These are phyloP conservation scores for Hansenula lynferdii DNA, from an alignment of 1,139 yeast genomes.

Conservation along the genomic window DNA sequence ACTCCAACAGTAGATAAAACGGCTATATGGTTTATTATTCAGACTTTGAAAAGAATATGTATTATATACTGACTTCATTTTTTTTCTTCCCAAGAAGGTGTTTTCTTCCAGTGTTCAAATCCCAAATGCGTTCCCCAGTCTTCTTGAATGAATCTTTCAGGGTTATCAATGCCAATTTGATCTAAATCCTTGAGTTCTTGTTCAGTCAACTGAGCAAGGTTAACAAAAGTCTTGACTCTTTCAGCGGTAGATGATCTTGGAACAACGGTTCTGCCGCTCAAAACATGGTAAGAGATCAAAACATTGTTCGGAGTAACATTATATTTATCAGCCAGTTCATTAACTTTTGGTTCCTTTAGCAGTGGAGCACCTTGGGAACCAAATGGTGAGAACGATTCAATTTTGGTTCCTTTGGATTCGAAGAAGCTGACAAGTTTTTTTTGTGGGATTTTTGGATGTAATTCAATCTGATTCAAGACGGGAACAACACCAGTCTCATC, in stretches of 20 bases:
- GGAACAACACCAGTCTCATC: constrained; percentile 40
- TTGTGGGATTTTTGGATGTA: constrained; percentile 57
- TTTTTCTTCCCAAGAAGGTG: constrained; percentile 4
- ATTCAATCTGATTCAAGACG: constrained; percentile 53
- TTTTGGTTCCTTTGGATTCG: constrained; percentile 36
- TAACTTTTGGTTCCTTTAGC: constrained; percentile 36
- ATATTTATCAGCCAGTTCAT: constrained; percentile 40
- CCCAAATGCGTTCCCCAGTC: constrained; percentile 22
- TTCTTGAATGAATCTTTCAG: constrained; percentile 32
- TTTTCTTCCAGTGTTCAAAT: constrained; percentile 13
- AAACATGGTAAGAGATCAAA: constrained; percentile 49
- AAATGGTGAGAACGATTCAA: constrained; percentile 58
- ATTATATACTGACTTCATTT: too few relatives aligned
- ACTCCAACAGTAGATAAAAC: too few relatives aligned
- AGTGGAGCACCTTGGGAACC: constrained; percentile 54
- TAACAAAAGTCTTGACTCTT: constrained; percentile 30
- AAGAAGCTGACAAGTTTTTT: constrained; percentile 40
- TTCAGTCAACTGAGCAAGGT: constrained; percentile 35
- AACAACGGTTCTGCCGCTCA: constrained; percentile 46
- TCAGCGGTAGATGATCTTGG: constrained; percentile 43
- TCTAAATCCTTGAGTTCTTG: constrained; percentile 41
- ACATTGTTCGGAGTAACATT: constrained; percentile 40
- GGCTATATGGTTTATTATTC: too few relatives aligned
- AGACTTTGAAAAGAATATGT: too few relatives aligned
- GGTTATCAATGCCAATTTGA: constrained; percentile 38